Base-by-base conservation (phyloP, 495 filamentous ascomycete species). In the Paragyromitra xinjiangensis region DNA sequence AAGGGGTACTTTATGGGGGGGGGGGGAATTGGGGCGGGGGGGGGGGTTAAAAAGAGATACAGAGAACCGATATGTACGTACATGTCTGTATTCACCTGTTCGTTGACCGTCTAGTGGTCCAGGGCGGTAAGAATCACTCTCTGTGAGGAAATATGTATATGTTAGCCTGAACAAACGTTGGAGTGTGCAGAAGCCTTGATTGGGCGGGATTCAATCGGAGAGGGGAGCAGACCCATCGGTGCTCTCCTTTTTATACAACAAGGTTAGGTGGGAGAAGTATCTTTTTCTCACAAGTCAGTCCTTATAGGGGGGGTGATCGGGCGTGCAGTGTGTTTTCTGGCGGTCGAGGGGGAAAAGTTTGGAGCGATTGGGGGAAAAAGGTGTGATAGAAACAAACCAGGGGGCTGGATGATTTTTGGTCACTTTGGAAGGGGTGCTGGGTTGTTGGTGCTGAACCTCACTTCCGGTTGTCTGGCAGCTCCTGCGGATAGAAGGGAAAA, bases 381-480 rank as follows among this genome's bases (percentile, higher is more conserved):
- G 78, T 80, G 78, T 80, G 80, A 83, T 81, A 80, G 74, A 83
- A 82, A 81, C 69, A 75, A 80, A 82, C 79, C 83, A 83, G 72
- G 74, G 79, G 65, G 78, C 68, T 82, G 81, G 80, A 81, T 83
- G 79, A 82, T 80, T 81, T 61, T 80, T 80, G 78, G 73, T 62
- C 78, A 71, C 78, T 73, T 81, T 80, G 64, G 69, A 83, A 77
- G 69, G 77, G 69, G 61, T 79, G 77, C 74, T 72, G 53, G 75
- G 74, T 66, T 72, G 77, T 79, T 79, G 77, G 77, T 78, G 77
- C 74, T 72, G 77, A 78, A 79, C 77, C 77, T 79, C 75, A 65
- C 66, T 59, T 78, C 75, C 77, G 77, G 77, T 79, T 63, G 73
- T 78, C 69, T 77, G 61, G 61, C 73, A 68, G 69, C 70, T 66